phyloP scores from a whole-genome alignment of 805 yeast species.

The Spathaspora passalidarum region DNA sequence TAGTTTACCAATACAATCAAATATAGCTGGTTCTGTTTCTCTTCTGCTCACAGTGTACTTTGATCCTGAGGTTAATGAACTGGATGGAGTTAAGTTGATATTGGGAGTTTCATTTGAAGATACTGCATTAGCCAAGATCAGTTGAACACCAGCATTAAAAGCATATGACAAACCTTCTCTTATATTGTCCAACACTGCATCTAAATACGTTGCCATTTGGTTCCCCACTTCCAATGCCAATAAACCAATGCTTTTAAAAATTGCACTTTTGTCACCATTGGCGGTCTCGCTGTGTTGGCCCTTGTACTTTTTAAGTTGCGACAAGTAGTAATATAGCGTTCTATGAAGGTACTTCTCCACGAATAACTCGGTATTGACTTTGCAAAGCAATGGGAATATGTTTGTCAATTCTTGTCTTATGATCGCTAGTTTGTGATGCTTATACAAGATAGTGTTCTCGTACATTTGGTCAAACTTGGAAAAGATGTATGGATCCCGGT shows the following conservation, averaged over 20 bases:
- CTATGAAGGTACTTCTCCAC: conserved; percentile 78
- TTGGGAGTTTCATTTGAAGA: conserved; percentile 6
- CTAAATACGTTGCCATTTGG: conserved; percentile 82
- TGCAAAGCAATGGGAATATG: conserved; percentile 79
- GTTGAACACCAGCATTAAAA: conserved; percentile 34
- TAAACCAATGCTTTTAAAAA: conserved; percentile 79
- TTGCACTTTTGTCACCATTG: conserved; percentile 64
- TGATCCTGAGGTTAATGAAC: conserved; percentile 28
- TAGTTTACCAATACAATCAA: conserved; percentile 82
- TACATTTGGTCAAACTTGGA: conserved; percentile 74
- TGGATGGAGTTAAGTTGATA: conserved; percentile 3
- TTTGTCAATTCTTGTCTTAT: conserved; percentile 83
- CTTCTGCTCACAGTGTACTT: conserved; percentile 57
- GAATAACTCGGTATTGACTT: conserved; percentile 70
- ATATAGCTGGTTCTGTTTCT: conserved; percentile 80
- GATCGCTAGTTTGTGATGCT: conserved; percentile 71
- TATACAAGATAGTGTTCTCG: conserved; percentile 67
- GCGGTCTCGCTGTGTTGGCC: conserved; percentile 36
- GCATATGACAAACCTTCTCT: conserved; percentile 65
- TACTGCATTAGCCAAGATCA: conserved; percentile 39
- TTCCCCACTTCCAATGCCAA: conserved; percentile 77
- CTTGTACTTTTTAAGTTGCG: conserved; percentile 70
- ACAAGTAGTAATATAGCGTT: conserved; percentile 70
- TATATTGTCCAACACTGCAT: conserved; percentile 79
- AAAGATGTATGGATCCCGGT: conserved; percentile 70